Percentiles rank a stretch among this genome's conserved stretches.
Evolutionary conservation across 2,329 filamentous ascomycete genomes (phyloP).

Genomic region (Leptographium wingfieldii): DNA sequence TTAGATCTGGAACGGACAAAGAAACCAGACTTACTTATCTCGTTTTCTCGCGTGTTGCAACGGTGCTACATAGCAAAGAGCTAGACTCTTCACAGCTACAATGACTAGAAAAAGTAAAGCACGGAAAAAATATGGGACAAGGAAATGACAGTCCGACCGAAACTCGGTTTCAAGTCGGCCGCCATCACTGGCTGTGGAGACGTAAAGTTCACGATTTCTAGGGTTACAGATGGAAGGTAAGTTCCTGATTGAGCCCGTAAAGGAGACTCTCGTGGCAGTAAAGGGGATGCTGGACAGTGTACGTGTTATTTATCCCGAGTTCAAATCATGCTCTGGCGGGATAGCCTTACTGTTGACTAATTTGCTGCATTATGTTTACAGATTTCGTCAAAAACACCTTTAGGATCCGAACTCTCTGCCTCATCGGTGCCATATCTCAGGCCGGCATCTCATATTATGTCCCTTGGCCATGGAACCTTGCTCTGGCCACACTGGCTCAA

Average conservation of each 20-base stretch:
- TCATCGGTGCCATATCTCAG: slow-evolving; percentile 24
- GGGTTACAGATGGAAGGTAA: background rate
- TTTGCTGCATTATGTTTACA: background rate
- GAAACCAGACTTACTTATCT: too few relatives aligned
- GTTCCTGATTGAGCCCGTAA: background rate
- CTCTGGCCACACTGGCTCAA: slow-evolving; percentile 22
- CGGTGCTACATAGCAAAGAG: background rate
- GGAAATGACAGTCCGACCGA: background rate
- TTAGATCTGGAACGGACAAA: background rate
- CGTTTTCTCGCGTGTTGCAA: background rate
- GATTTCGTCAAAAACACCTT: slow-evolving; percentile 23
- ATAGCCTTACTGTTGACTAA: background rate
- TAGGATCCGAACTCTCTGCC: slow-evolving; percentile 19
- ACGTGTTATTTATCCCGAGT: background rate
- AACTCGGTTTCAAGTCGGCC: background rate
- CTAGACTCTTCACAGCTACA: background rate
- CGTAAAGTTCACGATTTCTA: background rate
- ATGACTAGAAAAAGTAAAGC: background rate
- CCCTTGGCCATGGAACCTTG: slow-evolving; percentile 21
- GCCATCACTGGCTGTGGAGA: background rate
- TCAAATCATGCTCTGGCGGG: background rate
- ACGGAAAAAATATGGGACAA: background rate
- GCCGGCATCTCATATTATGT: slow-evolving; percentile 20
- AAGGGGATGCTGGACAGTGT: background rate
- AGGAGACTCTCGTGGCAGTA: background rate